Percentiles rank a stretch among this genome's conserved stretches.
phyloP scores from a whole-genome alignment of 352 stramenopile species.

The Elongisporangium senticosum region DNA sequence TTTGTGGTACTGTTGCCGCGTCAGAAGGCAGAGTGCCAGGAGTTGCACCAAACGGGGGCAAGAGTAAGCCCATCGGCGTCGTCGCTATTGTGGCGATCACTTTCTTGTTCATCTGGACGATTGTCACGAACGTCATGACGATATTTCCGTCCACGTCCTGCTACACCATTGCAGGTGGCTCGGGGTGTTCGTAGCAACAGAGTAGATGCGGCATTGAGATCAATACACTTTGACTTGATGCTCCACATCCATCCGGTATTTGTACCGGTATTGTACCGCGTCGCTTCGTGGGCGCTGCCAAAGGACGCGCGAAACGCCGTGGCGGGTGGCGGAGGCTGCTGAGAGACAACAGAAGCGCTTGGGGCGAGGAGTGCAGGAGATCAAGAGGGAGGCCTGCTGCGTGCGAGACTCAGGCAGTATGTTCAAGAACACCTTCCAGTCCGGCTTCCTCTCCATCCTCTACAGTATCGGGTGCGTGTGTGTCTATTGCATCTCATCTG shows the following conservation, averaged over 20 bases:
- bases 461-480: slow-evolving; percentile 92
- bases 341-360: background rate
- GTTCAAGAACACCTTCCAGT: slow-evolving; percentile 98
- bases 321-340: background rate
- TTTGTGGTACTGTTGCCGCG: slow-evolving; percentile 40
- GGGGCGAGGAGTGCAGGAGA: background rate
- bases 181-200: slow-evolving; percentile 22
- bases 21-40: slow-evolving; percentile 44
- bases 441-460: slow-evolving; percentile 96
- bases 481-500: background rate
- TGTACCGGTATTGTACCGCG: background rate
- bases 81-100: slow-evolving; percentile 25
- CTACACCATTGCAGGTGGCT: slow-evolving; percentile 35
- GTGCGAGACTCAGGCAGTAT: slow-evolving; percentile 37
- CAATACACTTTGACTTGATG: slow-evolving; percentile 3
- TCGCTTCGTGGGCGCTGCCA: background rate
- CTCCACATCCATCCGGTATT: slow-evolving; percentile 2
- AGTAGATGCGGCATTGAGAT: background rate
- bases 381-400: background rate
- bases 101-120: slow-evolving; percentile 43
- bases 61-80: slow-evolving; percentile 34
- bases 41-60: slow-evolving; percentile 31
- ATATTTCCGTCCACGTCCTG: slow-evolving; percentile 40
- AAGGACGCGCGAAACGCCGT: background rate
- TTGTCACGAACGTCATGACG: slow-evolving; percentile 50